Evolutionary conservation across 192 early-diverging fungal species (phyloP).

Genomic region (Oehlia diaphana): DNA sequence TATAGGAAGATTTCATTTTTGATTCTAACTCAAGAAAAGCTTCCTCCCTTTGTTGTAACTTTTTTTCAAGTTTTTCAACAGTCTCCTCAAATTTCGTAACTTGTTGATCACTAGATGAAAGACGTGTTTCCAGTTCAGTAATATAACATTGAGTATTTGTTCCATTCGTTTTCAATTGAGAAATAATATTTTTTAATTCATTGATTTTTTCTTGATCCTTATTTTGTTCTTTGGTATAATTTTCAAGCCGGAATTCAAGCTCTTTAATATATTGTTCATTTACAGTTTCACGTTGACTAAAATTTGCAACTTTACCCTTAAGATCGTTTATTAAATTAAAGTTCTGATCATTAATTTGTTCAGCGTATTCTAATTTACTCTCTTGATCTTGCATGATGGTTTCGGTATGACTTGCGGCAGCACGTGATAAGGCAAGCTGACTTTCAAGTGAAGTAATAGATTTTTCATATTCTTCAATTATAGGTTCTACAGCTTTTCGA

Average conservation of each 20-base stretch:
- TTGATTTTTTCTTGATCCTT: slow-evolving; percentile 22
- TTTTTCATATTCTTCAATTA: slow-evolving; percentile 62
- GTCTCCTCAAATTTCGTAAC: neutral
- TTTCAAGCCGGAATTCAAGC: slow-evolving; percentile 2
- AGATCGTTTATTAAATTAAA: slow-evolving; percentile 8
- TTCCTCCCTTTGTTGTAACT: slow-evolving; percentile 7
- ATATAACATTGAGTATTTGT: slow-evolving; percentile 33
- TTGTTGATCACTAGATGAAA: neutral
- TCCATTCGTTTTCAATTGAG: slow-evolving; percentile 20
- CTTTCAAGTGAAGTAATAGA: slow-evolving; percentile 61
- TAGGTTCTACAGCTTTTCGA: slow-evolving; percentile 57
- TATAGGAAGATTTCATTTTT: neutral
- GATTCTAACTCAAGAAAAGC: neutral
- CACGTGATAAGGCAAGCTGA: slow-evolving; percentile 56
- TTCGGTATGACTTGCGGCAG: slow-evolving; percentile 57
- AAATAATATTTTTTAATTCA: slow-evolving; percentile 11
- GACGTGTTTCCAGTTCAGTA: neutral
- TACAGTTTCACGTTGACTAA: slow-evolving; percentile 2
- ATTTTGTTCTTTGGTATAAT: neutral
- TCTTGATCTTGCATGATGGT: slow-evolving; percentile 58
- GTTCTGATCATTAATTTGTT: slow-evolving; percentile 12
- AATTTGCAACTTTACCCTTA: neutral
- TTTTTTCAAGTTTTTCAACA: slow-evolving; percentile 7
- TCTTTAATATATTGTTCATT: slow-evolving; percentile 25
- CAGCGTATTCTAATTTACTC: slow-evolving; percentile 38